Base-by-base conservation (phyloP, 805 yeast genomes). In the Lipomyces starkeyi region DNA sequence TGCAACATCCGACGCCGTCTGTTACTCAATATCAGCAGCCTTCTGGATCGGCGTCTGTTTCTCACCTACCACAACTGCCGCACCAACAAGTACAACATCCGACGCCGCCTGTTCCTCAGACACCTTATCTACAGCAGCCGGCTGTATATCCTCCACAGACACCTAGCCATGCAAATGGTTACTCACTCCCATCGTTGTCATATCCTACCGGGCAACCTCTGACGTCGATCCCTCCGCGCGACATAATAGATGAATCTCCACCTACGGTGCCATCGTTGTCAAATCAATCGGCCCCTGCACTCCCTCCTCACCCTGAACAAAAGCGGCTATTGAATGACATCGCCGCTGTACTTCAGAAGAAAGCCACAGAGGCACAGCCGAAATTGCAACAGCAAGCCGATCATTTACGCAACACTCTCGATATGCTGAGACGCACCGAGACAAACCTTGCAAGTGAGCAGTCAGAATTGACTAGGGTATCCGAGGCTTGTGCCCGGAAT, bases 401-500 rank as follows among this genome's bases (percentile, higher is more conserved):
- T 6, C 73, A 76, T 5, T 64, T 83, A 40, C 73, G 75, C 40
- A 74, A 76, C 22, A 80, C 84, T 0, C 69, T 78, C 40, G 74
- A 73, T n/a, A 80, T 81, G 69, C 80, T 83, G 60, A 77, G 77
- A 60, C 69, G 76, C 74, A 43, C 77, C 40, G 75, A 74, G 34
- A 70, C 74, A 34, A 78, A 82, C 14, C 76, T 80, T 29, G 74
- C 75, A 2, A 76, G 76, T 40, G 87, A 84, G 69, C 64, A 65
- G 25, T 61, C 70, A 7, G 72, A 73, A 7, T 64, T 84, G 11
- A 54, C 49, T 5, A 32, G 71, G 25, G 49, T 64, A 13, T 22
- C 91, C 94, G 43, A 96, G 11, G 65, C 59, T 8, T 62, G 63
- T 20, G 35, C 22, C 22, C 58, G 62, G 5, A 72, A 72, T 29